Conservation (phyloP, 495 filamentous ascomycete species). For the Tuber borchii region DNA sequence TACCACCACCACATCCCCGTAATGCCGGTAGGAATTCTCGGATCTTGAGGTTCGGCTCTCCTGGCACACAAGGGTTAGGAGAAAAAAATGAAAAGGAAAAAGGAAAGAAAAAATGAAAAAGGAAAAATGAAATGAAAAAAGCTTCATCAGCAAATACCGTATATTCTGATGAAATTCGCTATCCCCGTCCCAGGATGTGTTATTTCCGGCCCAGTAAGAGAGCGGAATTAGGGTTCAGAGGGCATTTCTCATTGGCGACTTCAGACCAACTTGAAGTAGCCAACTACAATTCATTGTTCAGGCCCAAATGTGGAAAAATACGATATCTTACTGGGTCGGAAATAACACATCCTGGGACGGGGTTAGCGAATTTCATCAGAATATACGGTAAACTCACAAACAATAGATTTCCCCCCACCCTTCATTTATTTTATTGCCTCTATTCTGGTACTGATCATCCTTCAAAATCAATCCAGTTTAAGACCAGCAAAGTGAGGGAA, state of each 20-base stretch:
- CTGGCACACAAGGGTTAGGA: background rate
- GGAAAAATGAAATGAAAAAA: background rate
- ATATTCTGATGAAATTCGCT: too few species aligned
- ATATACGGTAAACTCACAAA: background rate
- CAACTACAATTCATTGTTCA: too few species aligned
- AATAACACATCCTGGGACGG: too few species aligned
- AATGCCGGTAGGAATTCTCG: background rate
- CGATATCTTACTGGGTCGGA: too few species aligned
- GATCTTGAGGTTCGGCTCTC: background rate
- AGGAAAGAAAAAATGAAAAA: background rate
- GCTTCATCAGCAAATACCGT: conserved; percentile 2
- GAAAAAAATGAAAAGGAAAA: background rate
- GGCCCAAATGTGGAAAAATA: too few species aligned
- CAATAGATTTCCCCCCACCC: background rate
- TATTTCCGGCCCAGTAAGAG: too few species aligned
- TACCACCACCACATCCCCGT: background rate
- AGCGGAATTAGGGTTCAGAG: too few species aligned
- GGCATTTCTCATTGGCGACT: too few species aligned
- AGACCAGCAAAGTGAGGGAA: background rate
- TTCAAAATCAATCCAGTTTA: background rate
- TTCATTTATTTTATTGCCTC: conserved; percentile 1
- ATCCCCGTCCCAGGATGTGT: too few species aligned
- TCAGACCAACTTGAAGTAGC: too few species aligned
- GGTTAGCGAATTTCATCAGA: too few species aligned
- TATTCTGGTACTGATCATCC: background rate